phyloP scores from a whole-genome alignment of 768 basidiomycete genomes.

The Collybiopsis luxurians region DNA sequence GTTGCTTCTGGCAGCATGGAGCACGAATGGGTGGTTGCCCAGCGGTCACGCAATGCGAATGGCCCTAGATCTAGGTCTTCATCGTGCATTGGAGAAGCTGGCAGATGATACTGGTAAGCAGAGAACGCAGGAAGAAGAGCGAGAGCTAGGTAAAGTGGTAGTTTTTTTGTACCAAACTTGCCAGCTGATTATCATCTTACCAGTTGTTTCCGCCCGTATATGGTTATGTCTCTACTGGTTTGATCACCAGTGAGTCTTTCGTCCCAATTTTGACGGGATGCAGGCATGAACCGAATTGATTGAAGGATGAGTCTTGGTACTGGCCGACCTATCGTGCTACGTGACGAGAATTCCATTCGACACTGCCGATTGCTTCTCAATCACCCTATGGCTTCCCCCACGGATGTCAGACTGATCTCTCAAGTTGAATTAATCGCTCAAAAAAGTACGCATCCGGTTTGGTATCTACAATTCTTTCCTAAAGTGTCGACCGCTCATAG shows the following conservation, averaged over 20 bases:
- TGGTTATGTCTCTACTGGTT: conserved; percentile 97
- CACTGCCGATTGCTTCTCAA: conserved; percentile 79
- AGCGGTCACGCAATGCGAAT: conserved; percentile 96
- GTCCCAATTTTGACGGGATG: conserved; percentile 11
- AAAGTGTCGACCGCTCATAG: conserved; percentile 33
- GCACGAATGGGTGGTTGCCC: conserved; percentile 92
- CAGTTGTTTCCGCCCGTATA: conserved; percentile 88
- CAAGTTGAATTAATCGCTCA: conserved; percentile 89
- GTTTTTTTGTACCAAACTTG: conserved; percentile 2
- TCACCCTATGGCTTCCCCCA: conserved; percentile 86
- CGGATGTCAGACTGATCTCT: conserved; percentile 85
- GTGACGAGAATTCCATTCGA: conserved; percentile 84
- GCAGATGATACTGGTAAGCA: conserved; percentile 71
- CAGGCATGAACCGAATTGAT: conserved; percentile 2
- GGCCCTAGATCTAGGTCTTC: conserved; percentile 91
- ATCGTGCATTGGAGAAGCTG: conserved; percentile 89
- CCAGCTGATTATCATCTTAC: conserved; percentile 9
- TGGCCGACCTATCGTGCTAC: conserved; percentile 84
- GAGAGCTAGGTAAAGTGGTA: conserved; percentile 66
- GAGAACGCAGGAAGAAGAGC: conserved; percentile 77
- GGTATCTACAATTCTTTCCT: background rate
- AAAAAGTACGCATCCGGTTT: conserved; percentile 61
- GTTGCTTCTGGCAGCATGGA: conserved; percentile 91
- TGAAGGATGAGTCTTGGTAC: conserved; percentile 87
- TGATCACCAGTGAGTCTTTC: conserved; percentile 74